A percentile compares a stretch with the other conserved stretches of the same genome.
phyloP scores from a whole-genome alignment of 768 basidiomycete genomes.

The Lactarius evosmus region DNA sequence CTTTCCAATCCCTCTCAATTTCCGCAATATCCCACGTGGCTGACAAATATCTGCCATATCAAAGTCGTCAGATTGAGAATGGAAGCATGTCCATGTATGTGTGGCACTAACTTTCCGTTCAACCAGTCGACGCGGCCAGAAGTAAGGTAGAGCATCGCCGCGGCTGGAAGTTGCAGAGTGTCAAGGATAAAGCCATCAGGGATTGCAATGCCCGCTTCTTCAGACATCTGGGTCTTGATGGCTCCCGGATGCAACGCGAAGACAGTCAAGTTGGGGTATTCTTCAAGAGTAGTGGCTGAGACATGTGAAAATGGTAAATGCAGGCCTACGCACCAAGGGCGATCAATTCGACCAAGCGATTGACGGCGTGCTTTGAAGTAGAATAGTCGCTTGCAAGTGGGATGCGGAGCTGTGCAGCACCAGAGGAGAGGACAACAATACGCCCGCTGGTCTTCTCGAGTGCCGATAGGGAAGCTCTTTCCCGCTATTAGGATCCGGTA shows the following conservation, averaged over 20 bases:
- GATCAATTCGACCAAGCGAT: constrained; percentile 14
- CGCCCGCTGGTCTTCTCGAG: constrained; percentile 10
- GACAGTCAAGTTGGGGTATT: constrained; percentile 16
- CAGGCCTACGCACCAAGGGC: constrained; percentile 10
- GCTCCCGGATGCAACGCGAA: constrained; percentile 19
- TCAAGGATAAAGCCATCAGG: constrained; percentile 18
- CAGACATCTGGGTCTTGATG: constrained; percentile 4
- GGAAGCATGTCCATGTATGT: not conserved
- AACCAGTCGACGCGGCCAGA: constrained; percentile 30
- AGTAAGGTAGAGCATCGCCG: no score
- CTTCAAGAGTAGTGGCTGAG: not conserved
- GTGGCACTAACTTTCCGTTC: constrained; percentile 23
- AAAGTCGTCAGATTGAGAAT: not conserved
- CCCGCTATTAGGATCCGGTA: not conserved
- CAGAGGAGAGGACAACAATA: constrained; percentile 12
- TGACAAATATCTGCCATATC: constrained; percentile 7
- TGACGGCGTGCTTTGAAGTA: constrained; percentile 14
- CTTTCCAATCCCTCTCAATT: no score
- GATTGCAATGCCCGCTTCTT: constrained; percentile 11
- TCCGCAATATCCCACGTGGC: no score
- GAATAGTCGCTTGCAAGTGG: constrained; percentile 10
- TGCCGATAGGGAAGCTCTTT: constrained; percentile 4
- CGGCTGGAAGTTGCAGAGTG: constrained; percentile 29
- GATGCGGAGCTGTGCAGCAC: not conserved
- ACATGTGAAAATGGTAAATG: no score